These are phyloP conservation scores for Letharia lupina DNA, from an alignment of 495 filamentous ascomycete genomes.

Conservation along the genomic window DNA sequence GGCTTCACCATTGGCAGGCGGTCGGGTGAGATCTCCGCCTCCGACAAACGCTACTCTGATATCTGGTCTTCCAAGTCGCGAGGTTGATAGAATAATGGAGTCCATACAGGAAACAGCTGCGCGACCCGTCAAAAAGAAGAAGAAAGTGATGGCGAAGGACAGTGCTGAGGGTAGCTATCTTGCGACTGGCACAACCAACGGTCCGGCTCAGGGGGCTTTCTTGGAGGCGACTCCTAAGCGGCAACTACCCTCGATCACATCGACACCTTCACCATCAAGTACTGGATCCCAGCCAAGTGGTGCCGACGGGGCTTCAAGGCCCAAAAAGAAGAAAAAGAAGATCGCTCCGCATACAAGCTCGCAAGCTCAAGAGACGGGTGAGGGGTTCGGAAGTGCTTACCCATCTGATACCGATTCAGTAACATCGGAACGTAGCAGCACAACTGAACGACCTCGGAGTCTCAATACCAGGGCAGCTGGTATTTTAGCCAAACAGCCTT, in stretches of 20 bases:
- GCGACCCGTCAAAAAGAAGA: slow-evolving; percentile 47
- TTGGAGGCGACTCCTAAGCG: slow-evolving; percentile 18
- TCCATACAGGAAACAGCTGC: slow-evolving; percentile 40
- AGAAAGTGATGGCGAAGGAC: slow-evolving; percentile 34
- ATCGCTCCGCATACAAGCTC: slow-evolving; percentile 1
- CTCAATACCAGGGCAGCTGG: slow-evolving; percentile 24
- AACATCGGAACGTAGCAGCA: slow-evolving; percentile 25
- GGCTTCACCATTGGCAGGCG: slow-evolving; percentile 23
- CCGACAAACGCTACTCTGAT: slow-evolving; percentile 19
- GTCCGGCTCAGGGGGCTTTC: slow-evolving; percentile 34
- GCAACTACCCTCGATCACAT: slow-evolving; percentile 5
- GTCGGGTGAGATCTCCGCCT: slow-evolving; percentile 34
- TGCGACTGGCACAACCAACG: slow-evolving; percentile 28
- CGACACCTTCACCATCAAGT: slow-evolving; percentile 19
- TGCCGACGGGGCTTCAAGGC: slow-evolving; percentile 10
- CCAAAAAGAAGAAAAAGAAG: slow-evolving; percentile 29
- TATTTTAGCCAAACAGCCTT: slow-evolving; percentile 46
- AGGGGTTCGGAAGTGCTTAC: slow-evolving; percentile 23
- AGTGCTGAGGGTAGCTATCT: slow-evolving; percentile 40
- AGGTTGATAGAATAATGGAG: slow-evolving; percentile 31
- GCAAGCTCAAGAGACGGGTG: slow-evolving; percentile 10
- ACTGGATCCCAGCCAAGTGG: slow-evolving; percentile 22
- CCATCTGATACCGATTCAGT: slow-evolving; percentile 29
- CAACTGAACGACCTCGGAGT: slow-evolving; percentile 22
- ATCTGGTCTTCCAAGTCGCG: slow-evolving; percentile 25